Percentiles rank a stretch among this genome's conserved stretches.
Conservation (phyloP, 148 eudicot species). For the Rhododendron ferrugineum region DNA sequence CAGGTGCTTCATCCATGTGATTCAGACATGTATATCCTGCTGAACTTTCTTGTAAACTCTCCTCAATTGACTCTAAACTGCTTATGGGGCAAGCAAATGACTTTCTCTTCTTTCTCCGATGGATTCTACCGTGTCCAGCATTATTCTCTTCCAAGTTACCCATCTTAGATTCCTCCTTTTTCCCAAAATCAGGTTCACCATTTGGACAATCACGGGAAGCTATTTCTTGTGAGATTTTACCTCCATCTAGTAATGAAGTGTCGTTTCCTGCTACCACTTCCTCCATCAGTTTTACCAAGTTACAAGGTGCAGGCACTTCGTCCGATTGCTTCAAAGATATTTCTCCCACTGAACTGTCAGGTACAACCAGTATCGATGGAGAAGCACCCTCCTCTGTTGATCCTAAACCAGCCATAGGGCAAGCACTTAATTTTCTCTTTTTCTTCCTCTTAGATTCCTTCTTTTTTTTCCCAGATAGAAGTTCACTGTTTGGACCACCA, state of each 20-base stretch:
- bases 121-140: neutral
- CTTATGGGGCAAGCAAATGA: neutral
- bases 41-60: neutral
- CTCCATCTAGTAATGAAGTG: neutral
- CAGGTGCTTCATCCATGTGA: neutral
- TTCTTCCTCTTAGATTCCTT: neutral
- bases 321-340: neutral
- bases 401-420: neutral
- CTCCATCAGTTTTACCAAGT: neutral
- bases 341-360: neutral
- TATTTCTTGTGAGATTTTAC: neutral
- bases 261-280: neutral
- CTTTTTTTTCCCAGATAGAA: neutral
- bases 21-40: neutral
- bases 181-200: neutral
- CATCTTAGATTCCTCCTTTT: neutral
- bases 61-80: neutral
- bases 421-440: neutral
- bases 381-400: neutral
- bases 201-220: neutral
- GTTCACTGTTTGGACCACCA: neutral
- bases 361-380: neutral
- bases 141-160: neutral
- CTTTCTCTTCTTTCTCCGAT: neutral
- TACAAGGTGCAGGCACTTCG: neutral